Base-by-base conservation (phyloP, 2,329 filamentous ascomycete genomes). In the Parastagonospora nodorum region DNA sequence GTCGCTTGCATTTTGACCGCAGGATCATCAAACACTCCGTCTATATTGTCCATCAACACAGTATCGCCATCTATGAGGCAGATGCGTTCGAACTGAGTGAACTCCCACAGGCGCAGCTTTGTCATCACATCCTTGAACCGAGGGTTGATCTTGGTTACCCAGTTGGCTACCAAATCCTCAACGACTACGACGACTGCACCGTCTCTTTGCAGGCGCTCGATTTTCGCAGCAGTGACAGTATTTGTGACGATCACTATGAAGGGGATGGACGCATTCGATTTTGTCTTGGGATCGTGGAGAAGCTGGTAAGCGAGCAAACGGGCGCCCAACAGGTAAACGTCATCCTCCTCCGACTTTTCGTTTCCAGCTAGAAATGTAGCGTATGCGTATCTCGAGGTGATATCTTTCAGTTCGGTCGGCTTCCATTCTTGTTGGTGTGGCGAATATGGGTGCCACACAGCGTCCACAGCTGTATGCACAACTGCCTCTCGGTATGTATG, bases 271-370 rank as follows among this genome's bases (percentile, higher is more conserved):
- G 53, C 55, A 8, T 72, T 72, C 43, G 67, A 67, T 24, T 65
- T 63, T 4, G 66, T 61, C 4, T 40, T 31, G 11, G 60, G 53
- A 51, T 68, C 72, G 62, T 75, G 71, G 7, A 74, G 64, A 46
- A 75, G 66, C 44, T 74, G 71, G 57, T 75, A 75, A 30, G 66
- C 63, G 11, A 75, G 60, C 1, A 75, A 64, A 15, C 72, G 66
- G 9, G 66, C 63, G 48, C 63, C 64, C 24, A 72, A 39, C 55
- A 67, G 74, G 59, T 74, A 74, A 32, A 65, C 68, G 42, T 75
- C 72, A 12, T 47, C 30, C 36, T 71, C 59, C 29, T 65, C 50
- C 30, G 69, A 64, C 45, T 68, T 48, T 32, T 43, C 43, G 19
- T 53, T 37, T n/a, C 42, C 46, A 5, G 47, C 42, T 15, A 75